These are phyloP conservation scores for Penicillium italicum DNA, from an alignment of 2,329 filamentous ascomycete genomes.

Conservation along the genomic window DNA sequence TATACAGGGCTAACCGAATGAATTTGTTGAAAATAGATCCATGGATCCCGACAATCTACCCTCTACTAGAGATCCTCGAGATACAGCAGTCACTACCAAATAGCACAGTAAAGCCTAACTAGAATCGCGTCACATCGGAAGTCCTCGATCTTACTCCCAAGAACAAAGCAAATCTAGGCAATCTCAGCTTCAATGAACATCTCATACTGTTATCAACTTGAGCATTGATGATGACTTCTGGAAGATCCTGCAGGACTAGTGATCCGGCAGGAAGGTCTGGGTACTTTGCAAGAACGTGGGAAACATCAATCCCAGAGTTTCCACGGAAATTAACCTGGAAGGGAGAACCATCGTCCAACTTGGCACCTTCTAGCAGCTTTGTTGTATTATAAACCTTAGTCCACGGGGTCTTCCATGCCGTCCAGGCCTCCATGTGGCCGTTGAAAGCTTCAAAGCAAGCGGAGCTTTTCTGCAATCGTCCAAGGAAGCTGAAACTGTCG, in stretches of 20 bases:
- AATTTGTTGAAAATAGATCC: not conserved
- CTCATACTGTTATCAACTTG: conserved; percentile 26
- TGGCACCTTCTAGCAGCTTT: conserved; percentile 19
- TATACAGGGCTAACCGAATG: too few relatives aligned
- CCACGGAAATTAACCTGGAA: conserved; percentile 43
- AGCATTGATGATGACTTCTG: conserved; percentile 32
- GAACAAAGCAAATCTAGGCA: not conserved
- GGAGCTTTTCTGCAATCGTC: conserved; percentile 29
- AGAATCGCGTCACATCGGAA: too few relatives aligned
- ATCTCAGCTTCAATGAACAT: conserved; percentile 31
- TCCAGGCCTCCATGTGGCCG: conserved; percentile 37
- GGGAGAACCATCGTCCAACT: conserved; percentile 17
- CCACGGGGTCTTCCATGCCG: conserved; percentile 35
- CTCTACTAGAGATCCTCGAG: too few relatives aligned
- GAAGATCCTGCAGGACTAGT: conserved; percentile 41
- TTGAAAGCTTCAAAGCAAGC: conserved; percentile 32
- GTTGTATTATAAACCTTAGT: conserved; percentile 31
- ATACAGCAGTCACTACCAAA: too few relatives aligned
- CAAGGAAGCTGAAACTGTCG: conserved; percentile 33
- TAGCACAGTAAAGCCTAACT: too few relatives aligned
- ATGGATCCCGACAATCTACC: too few relatives aligned
- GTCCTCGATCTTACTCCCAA: too few relatives aligned
- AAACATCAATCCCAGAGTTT: conserved; percentile 38
- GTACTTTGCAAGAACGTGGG: conserved; percentile 29
- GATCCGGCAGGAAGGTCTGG: conserved; percentile 32